Conservation (phyloP, 805 yeast species). For the Suhomyces vadensis region DNA sequence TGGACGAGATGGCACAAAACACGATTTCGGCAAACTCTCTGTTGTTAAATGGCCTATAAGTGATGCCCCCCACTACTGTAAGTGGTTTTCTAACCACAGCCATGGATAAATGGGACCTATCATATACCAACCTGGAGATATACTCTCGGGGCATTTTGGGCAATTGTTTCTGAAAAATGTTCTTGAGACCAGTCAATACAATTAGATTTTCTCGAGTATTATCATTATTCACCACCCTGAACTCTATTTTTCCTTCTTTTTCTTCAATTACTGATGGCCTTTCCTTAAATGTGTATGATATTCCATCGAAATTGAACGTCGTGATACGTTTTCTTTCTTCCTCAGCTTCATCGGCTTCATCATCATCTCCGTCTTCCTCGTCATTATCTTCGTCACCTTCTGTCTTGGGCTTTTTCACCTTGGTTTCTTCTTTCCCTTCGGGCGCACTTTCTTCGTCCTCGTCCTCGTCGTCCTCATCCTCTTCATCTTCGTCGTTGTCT, state of each 20-base stretch:
- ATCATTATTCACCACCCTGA: slow-evolving; percentile 95
- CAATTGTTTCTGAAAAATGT: slow-evolving; percentile 93
- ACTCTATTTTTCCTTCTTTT: slow-evolving; percentile 88
- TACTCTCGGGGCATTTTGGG: slow-evolving; percentile 99
- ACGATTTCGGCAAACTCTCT: slow-evolving; percentile 97
- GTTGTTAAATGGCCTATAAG: slow-evolving; percentile 89
- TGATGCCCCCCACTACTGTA: slow-evolving; percentile 97
- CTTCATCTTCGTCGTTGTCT: slow-evolving; percentile 23
- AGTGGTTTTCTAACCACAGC: slow-evolving; percentile 93
- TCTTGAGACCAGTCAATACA: slow-evolving; percentile 91
- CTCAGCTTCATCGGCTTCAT: slow-evolving; percentile 46
- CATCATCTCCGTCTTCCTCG: slow-evolving; percentile 34
- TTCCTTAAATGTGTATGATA: slow-evolving; percentile 79
- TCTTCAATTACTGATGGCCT: slow-evolving; percentile 95
- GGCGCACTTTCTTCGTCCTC: slow-evolving; percentile 8
- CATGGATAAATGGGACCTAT: slow-evolving; percentile 89
- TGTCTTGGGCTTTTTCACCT: slow-evolving; percentile 19
- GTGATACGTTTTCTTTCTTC: slow-evolving; percentile 44
- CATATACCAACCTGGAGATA: slow-evolving; percentile 91
- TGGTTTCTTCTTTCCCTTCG: slow-evolving; percentile 20
- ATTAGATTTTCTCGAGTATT: slow-evolving; percentile 83
- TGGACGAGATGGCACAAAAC: slow-evolving; percentile 94
- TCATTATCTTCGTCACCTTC: slow-evolving; percentile 28
- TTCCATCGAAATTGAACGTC: slow-evolving; percentile 72
- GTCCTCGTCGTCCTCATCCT: slow-evolving; percentile 23